Evolutionary conservation across 495 filamentous ascomycete genomes (phyloP), one percentile per base, ranked within the genome.

Genomic region (Evernia prunastri): DNA sequence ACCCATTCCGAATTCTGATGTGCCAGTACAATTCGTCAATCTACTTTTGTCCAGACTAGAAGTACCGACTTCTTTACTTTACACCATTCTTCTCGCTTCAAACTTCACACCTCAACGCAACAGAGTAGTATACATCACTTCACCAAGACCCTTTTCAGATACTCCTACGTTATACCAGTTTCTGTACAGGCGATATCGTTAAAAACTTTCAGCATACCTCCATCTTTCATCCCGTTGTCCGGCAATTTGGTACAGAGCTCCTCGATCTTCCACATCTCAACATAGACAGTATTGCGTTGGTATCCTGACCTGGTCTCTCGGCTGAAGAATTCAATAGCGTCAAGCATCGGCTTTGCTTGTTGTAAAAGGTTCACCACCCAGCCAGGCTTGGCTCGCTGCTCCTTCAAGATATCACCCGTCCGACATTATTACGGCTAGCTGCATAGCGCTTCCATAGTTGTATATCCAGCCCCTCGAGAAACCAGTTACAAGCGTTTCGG

Each of bases 341-440:
- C 27, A 42, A 35, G 12, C 31, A 23, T 18, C 27, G 23, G 6
- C 25, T 42, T 42, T 18, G 29, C 40, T 40, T 63, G 27, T 11
- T 35, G 42, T 17, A 56, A 35, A 18, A 56, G 31, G 20, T 20
- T 18, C 27, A 25, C 33, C 45, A 54, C 49, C 29, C 31, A 27
- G 60, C 51, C 42, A 39, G 60, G 60, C 37, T 56, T 56, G 40
- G 60, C 37, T 40, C 40, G 18, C 8, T 13, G 23, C 29, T 33
- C 25, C 29, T 54, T 56, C 60, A 51, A 63, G 49, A 56, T 56
- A 39, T 33, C 36, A 63, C 23, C 35, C 18, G 25, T 27, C 27
- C 33, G 27, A 47, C 33, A 66, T 45, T 35, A 63, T n/a, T 37
- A 43, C 64, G 64, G 64, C 61, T 63, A 39, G 56, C 36, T 57